These are phyloP conservation scores for Scheffersomyces segobiensis DNA, from an alignment of 1,139 yeast species.

Conservation along the genomic window DNA sequence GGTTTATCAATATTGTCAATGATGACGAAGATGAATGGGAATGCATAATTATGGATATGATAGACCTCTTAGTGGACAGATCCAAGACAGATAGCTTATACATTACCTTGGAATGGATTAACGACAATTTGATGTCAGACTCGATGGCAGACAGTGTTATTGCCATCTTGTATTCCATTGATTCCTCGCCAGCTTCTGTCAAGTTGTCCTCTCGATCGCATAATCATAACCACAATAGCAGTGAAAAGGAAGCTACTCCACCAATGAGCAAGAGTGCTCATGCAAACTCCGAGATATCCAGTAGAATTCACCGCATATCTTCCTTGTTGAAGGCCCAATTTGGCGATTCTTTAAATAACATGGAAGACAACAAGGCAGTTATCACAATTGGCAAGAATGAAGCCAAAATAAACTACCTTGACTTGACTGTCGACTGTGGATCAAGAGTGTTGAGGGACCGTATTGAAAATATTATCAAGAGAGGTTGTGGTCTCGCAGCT, in stretches of 20 bases:
- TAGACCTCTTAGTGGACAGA: constrained; percentile 48
- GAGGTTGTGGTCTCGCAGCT: constrained; percentile 81
- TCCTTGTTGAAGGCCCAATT: constrained; percentile 78
- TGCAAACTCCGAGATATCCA: constrained; percentile 41
- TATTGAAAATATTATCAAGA: constrained; percentile 73
- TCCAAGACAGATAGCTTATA: constrained; percentile 34
- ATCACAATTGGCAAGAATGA: constrained; percentile 70
- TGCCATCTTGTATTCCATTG: constrained; percentile 87
- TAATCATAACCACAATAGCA: constrained; percentile 38
- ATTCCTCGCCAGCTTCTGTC: constrained; percentile 93
- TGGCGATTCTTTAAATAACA: constrained; percentile 66
- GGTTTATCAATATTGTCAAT: constrained; percentile 65
- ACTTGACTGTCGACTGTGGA: constrained; percentile 70
- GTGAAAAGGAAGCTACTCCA: constrained; percentile 12
- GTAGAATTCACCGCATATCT: constrained; percentile 63
- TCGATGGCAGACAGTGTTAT: constrained; percentile 93
- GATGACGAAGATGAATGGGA: constrained; percentile 62
- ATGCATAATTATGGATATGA: constrained; percentile 48
- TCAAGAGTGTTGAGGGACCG: constrained; percentile 80
- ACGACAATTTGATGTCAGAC: constrained; percentile 80
- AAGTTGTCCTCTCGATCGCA: constrained; percentile 71
- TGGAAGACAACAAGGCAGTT: constrained; percentile 47
- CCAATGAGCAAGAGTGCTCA: constrained; percentile 25
- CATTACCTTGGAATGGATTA: constrained; percentile 84
- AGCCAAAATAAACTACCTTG: constrained; percentile 67